A percentile compares a stretch with the other conserved stretches of the same genome.
phyloP scores from a whole-genome alignment of 495 filamentous ascomycete genomes.

The Aspergillus ellipticus region DNA sequence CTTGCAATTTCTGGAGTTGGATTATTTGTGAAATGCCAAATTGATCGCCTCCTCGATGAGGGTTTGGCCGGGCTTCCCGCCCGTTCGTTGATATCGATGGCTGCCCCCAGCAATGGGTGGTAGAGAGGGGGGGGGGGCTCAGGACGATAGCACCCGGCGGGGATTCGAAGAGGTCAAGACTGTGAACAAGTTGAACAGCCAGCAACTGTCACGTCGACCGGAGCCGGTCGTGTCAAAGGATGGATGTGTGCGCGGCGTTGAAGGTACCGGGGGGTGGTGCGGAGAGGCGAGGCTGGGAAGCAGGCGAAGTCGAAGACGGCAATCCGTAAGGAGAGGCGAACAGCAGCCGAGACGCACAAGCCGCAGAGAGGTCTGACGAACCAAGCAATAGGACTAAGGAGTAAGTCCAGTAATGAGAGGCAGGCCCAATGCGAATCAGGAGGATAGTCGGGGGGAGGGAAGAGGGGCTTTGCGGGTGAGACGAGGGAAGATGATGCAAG shows the following conservation, averaged over 20 bases:
- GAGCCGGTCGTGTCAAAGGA: background rate
- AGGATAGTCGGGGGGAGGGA: background rate
- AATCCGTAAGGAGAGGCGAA: background rate
- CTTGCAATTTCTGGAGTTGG: too few species aligned
- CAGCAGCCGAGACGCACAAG: conserved; percentile 1
- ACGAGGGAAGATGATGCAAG: background rate
- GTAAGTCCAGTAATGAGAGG: background rate
- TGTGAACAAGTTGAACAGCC: background rate
- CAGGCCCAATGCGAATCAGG: background rate
- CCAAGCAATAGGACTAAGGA: background rate
- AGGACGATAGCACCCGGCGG: background rate
- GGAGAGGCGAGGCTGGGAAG: background rate
- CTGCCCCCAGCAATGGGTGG: background rate
- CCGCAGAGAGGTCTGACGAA: conserved; percentile 1
- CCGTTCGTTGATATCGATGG: conserved; percentile 22
- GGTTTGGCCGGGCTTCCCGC: conserved; percentile 29
- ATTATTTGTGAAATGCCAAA: background rate
- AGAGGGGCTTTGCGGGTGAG: conserved; percentile 4
- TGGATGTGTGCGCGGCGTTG: background rate
- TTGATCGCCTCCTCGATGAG: background rate
- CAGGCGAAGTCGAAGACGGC: background rate
- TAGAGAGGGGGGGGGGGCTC: background rate
- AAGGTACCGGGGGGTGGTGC: background rate
- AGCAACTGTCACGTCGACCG: background rate
- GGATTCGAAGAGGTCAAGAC: background rate